A percentile compares a stretch with the other conserved stretches of the same genome.
phyloP scores from a whole-genome alignment of 352 stramenopile genomes.

The Phytophthora ohioensis region DNA sequence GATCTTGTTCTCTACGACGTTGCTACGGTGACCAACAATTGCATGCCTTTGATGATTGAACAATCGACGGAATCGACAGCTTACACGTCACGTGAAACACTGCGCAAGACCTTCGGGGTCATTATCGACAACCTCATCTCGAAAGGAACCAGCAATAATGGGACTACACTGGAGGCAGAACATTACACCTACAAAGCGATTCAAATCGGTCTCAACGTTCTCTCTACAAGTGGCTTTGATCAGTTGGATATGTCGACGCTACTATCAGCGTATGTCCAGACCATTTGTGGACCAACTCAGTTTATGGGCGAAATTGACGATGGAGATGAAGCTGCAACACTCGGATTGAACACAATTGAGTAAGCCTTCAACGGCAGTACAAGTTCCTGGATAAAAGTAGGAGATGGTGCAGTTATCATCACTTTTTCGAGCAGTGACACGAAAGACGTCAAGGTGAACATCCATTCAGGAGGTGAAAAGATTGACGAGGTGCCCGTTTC shows the following conservation, averaged over 20 bases:
- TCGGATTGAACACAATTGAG: slow-evolving; percentile 47
- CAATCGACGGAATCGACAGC: slow-evolving; percentile 8
- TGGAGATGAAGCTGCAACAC: slow-evolving; percentile 36
- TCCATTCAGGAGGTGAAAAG: slow-evolving; percentile 41
- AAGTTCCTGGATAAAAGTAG: slow-evolving; percentile 40
- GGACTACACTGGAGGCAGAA: slow-evolving; percentile 33
- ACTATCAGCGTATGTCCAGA: slow-evolving; percentile 50
- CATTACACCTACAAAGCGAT: slow-evolving; percentile 49
- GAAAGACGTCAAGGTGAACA: slow-evolving; percentile 46
- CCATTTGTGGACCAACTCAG: slow-evolving; percentile 57
- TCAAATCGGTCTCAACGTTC: slow-evolving; percentile 41
- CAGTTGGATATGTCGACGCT: slow-evolving; percentile 46
- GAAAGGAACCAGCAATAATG: slow-evolving; percentile 34
- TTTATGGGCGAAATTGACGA: slow-evolving; percentile 59
- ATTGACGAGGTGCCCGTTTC: slow-evolving; percentile 41
- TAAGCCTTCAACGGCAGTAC: slow-evolving; percentile 48
- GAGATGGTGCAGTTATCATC: slow-evolving; percentile 20
- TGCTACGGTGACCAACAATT: slow-evolving; percentile 43
- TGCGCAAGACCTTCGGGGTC: slow-evolving; percentile 21
- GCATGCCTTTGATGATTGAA: slow-evolving; percentile 23
- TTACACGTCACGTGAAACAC: slow-evolving; percentile 40
- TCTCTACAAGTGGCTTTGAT: slow-evolving; percentile 49
- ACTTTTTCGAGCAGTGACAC: slow-evolving; percentile 32
- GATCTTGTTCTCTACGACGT: slow-evolving; percentile 55
- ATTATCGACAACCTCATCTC: slow-evolving; percentile 54